phyloP scores from a whole-genome alignment of 352 stramenopile species.

The Pythium chondricola region DNA sequence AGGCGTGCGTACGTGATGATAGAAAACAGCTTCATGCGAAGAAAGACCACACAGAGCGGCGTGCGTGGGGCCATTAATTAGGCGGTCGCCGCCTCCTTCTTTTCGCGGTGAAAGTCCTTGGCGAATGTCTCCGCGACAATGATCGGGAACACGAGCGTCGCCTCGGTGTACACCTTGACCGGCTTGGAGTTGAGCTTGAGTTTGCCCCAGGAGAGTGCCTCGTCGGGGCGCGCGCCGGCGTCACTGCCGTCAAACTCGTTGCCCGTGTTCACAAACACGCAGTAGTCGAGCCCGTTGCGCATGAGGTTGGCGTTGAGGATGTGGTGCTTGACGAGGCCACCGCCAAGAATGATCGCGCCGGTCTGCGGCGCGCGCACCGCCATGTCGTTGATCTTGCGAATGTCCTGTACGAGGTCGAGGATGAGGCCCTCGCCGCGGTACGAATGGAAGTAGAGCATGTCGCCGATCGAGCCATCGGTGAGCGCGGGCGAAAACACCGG shows the following conservation, averaged over 20 bases:
- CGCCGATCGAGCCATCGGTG: slow-evolving; percentile 98
- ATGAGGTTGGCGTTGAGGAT: slow-evolving; percentile 99
- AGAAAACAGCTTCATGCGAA: too few relatives aligned
- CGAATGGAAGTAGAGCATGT: slow-evolving; percentile 99
- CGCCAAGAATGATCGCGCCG: slow-evolving; percentile 98
- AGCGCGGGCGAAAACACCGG: slow-evolving; percentile 99
- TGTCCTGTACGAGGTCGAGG: slow-evolving; percentile 97
- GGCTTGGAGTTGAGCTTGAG: slow-evolving; percentile 91
- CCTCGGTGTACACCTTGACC: slow-evolving; percentile 97
- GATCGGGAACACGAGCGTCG: slow-evolving; percentile 98
- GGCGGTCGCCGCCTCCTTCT: too few relatives aligned
- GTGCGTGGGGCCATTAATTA: too few relatives aligned
- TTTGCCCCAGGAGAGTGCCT: slow-evolving; percentile 99
- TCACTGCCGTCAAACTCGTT: slow-evolving; percentile 98
- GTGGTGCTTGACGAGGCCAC: slow-evolving; percentile 98
- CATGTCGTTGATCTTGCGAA: slow-evolving; percentile 97
- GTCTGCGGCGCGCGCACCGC: slow-evolving; percentile 91
- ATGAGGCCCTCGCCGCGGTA: slow-evolving; percentile 98
- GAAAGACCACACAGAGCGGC: too few relatives aligned
- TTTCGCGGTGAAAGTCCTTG: slow-evolving; percentile 86
- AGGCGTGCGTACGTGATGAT: too few relatives aligned
- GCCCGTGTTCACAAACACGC: slow-evolving; percentile 99
- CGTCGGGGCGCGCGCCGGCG: slow-evolving; percentile 95
- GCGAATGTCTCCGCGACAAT: slow-evolving; percentile 99
- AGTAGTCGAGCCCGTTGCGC: slow-evolving; percentile 98